Evolutionary conservation across 768 basidiomycete species (phyloP), one percentile per base, ranked within the genome.

Genomic region (Trichaptum fuscoviolaceum): DNA sequence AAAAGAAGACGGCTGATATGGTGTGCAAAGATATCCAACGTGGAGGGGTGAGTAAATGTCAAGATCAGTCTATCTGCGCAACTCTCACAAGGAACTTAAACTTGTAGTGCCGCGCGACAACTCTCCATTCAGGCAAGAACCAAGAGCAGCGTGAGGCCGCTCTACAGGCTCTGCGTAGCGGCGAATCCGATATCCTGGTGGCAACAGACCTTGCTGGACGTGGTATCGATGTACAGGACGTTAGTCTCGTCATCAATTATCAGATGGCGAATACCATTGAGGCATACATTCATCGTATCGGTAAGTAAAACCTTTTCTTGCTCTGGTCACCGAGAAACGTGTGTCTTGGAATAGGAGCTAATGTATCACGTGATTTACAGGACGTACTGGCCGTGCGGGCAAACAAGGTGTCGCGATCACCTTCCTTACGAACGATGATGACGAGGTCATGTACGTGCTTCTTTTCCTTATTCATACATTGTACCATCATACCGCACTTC

Each of bases 1-100:
- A 99, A 78, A 99, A 99, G 84, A 97, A 98, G 84, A 96, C 95
- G 15, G 96, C 96, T 63, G 97, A 99, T 75, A 93, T 95, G 89
- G 94, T 99, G 35, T 91, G 94, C 52, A 96, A 96, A 76, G 96
- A 98, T 73, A 81, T 99, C 1, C 88, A 89, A 62, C 91, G 95
- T 64, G 93, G 89, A 57, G 91, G 93, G 24, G 92, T 96, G 76
- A 57, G 92, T 85, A 25, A 30, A 63, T 42, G 61, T 70, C 42
- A 52, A 52, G 42, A 52, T 60, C 62, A 24, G 7, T 30, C 20
- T 66, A 67, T n/a, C 59, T 63, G 63, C 67, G 62, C 65, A 64
- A 57, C 26, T 63, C 62, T 60, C 63, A 61, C 64, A 64, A 30
- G 30, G 8, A 65, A 59, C 42, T 52, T 12, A 4, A 52, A 52